phyloP scores from a whole-genome alignment of 1,139 yeast species.

The Debaryomycetaceae sp. region DNA sequence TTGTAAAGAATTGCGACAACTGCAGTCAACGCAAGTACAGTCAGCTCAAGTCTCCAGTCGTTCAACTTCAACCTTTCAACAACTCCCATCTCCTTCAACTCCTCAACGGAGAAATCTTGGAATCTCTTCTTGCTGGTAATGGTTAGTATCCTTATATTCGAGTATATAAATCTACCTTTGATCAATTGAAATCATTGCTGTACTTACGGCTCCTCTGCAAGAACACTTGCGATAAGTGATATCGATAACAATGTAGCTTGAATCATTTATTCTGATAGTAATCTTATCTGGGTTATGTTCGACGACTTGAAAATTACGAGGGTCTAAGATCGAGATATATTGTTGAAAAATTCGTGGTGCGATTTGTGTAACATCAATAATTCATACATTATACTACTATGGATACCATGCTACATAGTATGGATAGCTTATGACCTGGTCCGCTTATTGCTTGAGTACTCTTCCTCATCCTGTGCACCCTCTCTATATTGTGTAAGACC shows the following conservation, averaged over 20 bases:
- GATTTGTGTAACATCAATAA: background rate
- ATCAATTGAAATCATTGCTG: background rate
- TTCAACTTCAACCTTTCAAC: slow-evolving; percentile 48
- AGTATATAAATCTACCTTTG: too few relatives aligned
- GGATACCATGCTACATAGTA: background rate
- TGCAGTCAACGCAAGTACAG: slow-evolving; percentile 50
- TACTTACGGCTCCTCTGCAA: slow-evolving; percentile 8
- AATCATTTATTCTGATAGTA: background rate
- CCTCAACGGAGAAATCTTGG: slow-evolving; percentile 44
- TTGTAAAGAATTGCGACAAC: slow-evolving; percentile 45
- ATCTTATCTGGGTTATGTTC: background rate
- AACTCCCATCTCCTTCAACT: slow-evolving; percentile 48
- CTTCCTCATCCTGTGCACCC: slow-evolving; percentile 13
- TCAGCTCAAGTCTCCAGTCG: slow-evolving; percentile 74
- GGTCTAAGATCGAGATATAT: background rate
- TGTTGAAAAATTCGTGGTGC: background rate
- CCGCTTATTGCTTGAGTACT: slow-evolving; percentile 19
- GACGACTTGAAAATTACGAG: background rate
- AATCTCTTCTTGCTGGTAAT: slow-evolving; percentile 15
- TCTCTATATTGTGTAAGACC: slow-evolving; percentile 32
- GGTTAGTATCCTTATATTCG: background rate
- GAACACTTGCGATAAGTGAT: background rate
- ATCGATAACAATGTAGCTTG: background rate
- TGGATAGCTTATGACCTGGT: slow-evolving; percentile 13
- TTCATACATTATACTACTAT: background rate